Evolutionary conservation across 805 yeast species (phyloP).

Genomic region (Lipomyces starkeyi): DNA sequence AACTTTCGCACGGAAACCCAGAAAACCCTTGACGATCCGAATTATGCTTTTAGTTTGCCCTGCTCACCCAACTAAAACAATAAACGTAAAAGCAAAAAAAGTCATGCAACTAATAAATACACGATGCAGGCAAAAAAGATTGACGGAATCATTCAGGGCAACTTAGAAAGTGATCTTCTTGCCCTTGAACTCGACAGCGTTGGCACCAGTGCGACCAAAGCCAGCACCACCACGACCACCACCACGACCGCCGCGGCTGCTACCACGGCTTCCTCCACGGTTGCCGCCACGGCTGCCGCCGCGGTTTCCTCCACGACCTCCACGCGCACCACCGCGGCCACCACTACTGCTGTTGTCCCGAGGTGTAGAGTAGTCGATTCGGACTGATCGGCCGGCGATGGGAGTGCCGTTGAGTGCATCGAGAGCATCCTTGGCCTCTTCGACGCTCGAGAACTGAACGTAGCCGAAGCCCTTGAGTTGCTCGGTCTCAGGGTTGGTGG

Average conservation of each 20-base stretch:
- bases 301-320: constrained; percentile 51
- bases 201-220: constrained; percentile 60
- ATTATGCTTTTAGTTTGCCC: constrained; percentile 1
- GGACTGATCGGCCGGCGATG: constrained; percentile 89
- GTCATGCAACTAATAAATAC: neutral
- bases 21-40: neutral
- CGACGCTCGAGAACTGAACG: constrained; percentile 85
- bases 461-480: constrained; percentile 99
- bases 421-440: constrained; percentile 88
- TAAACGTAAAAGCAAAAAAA: neutral
- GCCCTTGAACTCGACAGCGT: constrained; percentile 75
- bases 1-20: neutral
- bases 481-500: constrained; percentile 98
- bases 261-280: constrained; percentile 44
- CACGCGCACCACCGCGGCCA: constrained; percentile 50
- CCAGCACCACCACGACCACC: constrained; percentile 36
- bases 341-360: constrained; percentile 59
- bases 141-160: neutral
- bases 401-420: constrained; percentile 87
- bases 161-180: constrained; percentile 49
- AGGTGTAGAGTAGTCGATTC: constrained; percentile 95
- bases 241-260: constrained; percentile 46
- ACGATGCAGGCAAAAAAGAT: neutral
- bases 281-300: constrained; percentile 45
- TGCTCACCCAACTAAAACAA: neutral